Base-by-base conservation (phyloP, 2,329 filamentous ascomycete genomes). In the Fusarium kyushuense region DNA sequence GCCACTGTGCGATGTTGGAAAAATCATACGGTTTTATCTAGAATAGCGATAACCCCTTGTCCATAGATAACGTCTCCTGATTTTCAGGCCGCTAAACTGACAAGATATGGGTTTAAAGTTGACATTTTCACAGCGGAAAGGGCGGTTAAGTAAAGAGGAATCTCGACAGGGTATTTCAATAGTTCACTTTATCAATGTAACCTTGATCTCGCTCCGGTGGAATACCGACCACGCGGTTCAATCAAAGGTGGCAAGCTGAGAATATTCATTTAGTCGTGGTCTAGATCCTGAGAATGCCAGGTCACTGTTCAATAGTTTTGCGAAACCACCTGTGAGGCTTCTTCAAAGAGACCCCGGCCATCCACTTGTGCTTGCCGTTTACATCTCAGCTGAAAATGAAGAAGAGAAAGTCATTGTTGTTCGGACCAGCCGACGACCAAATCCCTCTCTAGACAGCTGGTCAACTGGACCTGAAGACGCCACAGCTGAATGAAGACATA, bases 81-180 rank as follows among this genome's bases (percentile, higher is more conserved):
- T 19, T 2, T 6, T 4, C n/a, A 6, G 35, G 10, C 6, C 13
- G 35, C 19, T 36, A 2, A 13, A 36, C 17, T 36, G 35, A 36
- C 19, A 36, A 13, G 35, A 8, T 19, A 36, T 19, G 10, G 5
- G 19, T 5, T 19, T 19, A 3, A 1, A n/a, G 17, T 2, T 1
- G 19, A 6, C 3, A 7, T 1, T 12, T 13, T 13, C 0, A 1
- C 35, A 12, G 35, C 3, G n/a, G n/a, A 13, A 19, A 7, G 11
- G 6, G n/a, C 6, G n/a, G 17, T 36, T 19, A 12, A 13, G 5
- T 19, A n/a, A 4, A 36, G 1, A 19, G n/a, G 0, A 19, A 19
- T 36, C 10, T 19, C 35, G 6, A 13, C 10, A 36, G 0, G 10
- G 11, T 36, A 11, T 19, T 19, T 16, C 7, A 36, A 13, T 19